Base-by-base conservation (phyloP, 2,329 filamentous ascomycete genomes). In the Orbilia blumenaviensis region DNA sequence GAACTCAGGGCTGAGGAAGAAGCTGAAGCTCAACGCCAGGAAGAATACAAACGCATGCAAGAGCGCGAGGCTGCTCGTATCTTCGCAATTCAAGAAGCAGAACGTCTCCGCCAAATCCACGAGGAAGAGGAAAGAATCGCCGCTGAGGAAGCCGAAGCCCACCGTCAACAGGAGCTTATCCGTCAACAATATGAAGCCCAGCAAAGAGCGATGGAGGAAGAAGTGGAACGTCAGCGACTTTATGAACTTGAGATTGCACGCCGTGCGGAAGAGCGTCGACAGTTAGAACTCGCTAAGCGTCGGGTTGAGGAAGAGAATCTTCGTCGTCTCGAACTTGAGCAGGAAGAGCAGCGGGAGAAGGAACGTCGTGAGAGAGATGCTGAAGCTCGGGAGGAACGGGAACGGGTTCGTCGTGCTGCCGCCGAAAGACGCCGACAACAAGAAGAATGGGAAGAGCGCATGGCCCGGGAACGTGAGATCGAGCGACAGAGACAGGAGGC, bases 231-330 rank as follows among this genome's bases (percentile, higher is more conserved):
- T 21, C 63, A 58, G 18, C 29, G 44, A 52, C 42, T 50, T 29
- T 64, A 64, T 38, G 42, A 66, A 34, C 58, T 66, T 18, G 71
- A 76, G 23, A 6, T 76, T 52, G 48, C 41, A 8, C 64, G 44
- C 50, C 72, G 72, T 29, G 41, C 25, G 2, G 73, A 77, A 56
- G 73, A 77, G 38, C 73, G 73, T 25, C 66, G 73, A 21, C 66
- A 77, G 46, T 41, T 77, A 6, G 73, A 77, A 38, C 62, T 68
- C 4, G 73, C 73, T 4, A 69, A 68, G 23, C 73, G 73, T 18
- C 66, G 64, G 48, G 73, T 77, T n/a, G 73, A 77, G 29, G 66
- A 69, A 48, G 73, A 77, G 21, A 77, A 69, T 25, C 58, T 77
- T 4, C 73, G 73, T 29, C 73, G 73, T 38, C 66, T 71, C n/a